Conservation (phyloP, 257 asterid genomes). For the Ehretia macrophylla region DNA sequence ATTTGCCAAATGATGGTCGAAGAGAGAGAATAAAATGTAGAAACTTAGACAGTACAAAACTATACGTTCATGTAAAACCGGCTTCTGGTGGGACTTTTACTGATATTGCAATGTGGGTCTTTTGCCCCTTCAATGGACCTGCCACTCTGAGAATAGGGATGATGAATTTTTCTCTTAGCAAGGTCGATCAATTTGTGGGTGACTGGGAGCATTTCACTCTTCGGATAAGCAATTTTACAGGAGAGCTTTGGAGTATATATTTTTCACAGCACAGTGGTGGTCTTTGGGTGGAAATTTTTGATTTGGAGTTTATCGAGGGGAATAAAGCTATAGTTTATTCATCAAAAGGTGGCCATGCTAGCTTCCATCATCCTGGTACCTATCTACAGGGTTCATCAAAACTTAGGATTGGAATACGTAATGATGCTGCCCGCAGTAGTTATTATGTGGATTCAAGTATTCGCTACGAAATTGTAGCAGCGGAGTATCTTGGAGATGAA, state of each 20-base stretch:
- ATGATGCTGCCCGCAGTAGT: conserved; percentile 58
- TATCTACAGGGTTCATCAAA: conserved; percentile 78
- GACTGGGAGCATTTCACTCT: conserved; percentile 98
- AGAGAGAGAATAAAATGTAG: conserved; percentile 51
- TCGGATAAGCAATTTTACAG: conserved; percentile 75
- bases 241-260: conserved; percentile 83
- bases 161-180: conserved; percentile 49
- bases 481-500: conserved; percentile 76
- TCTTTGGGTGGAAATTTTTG: conserved; percentile 64
- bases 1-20: conserved; percentile 52
- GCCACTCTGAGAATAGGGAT: conserved; percentile 67
- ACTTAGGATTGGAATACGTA: conserved; percentile 82
- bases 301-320: conserved; percentile 70
- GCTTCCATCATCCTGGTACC: conserved; percentile 79
- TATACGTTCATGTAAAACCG: conserved; percentile 82
- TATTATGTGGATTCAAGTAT: conserved; percentile 59
- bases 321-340: conserved; percentile 73
- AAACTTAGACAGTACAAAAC: conserved; percentile 63
- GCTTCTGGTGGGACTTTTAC: conserved; percentile 88
- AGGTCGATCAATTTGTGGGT: conserved; percentile 84
- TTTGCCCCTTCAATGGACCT: conserved; percentile 89
- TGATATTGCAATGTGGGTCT: conserved; percentile 84
- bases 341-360: conserved; percentile 78
- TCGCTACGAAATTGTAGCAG: conserved; percentile 68
- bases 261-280: conserved; percentile 98